Evolutionary conservation across 306 rosid genomes (phyloP).

Genomic region (Abrus precatorius): DNA sequence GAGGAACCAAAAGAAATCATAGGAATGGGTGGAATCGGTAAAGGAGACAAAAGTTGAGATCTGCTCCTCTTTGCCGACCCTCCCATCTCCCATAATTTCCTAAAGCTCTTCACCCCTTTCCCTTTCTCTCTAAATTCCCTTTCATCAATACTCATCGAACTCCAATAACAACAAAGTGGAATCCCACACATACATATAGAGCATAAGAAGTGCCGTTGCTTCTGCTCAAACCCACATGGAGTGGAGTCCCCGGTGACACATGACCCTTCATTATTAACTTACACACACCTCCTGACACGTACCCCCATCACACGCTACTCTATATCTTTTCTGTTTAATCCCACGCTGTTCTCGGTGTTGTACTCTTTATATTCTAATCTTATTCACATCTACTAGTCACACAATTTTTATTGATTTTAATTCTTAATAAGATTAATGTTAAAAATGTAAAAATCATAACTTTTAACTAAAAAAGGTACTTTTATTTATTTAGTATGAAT

Average conservation of each 20-base stretch:
- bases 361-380: background rate
- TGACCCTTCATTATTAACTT: background rate
- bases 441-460: too few species aligned
- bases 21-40: slow-evolving; percentile 63
- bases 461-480: too few species aligned
- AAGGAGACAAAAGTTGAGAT: background rate
- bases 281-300: background rate
- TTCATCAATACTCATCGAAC: too few species aligned
- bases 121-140: slow-evolving; percentile 42
- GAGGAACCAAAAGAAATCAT: slow-evolving; percentile 52
- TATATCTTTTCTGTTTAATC: background rate
- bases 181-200: too few species aligned
- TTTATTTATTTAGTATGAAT: too few species aligned
- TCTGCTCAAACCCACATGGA: background rate
- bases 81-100: slow-evolving; percentile 60
- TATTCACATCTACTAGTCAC: background rate
- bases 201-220: too few species aligned
- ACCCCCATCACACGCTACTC: too few species aligned
- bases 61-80: slow-evolving; percentile 42
- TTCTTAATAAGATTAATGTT: too few species aligned
- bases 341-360: too few species aligned
- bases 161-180: too few species aligned
- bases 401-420: background rate
- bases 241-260: background rate
- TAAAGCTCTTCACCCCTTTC: slow-evolving; percentile 50